A percentile compares a stretch with the other conserved stretches of the same genome.
phyloP scores from a whole-genome alignment of 2,329 filamentous ascomycete species.

The Madurella mycetomatis region DNA sequence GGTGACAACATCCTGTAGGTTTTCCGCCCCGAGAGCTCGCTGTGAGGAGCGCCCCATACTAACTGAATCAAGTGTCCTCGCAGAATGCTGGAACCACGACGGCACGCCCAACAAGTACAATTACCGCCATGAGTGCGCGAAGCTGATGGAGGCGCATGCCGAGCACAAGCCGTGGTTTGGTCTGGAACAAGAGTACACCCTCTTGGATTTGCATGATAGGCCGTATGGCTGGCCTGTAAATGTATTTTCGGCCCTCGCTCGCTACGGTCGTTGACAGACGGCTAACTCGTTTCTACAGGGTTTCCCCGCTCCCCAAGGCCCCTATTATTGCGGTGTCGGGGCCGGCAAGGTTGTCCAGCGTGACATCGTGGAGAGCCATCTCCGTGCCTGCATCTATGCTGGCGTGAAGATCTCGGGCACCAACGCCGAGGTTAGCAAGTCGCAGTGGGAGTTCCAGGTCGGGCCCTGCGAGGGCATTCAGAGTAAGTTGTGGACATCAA shows the following conservation, averaged over 20 bases:
- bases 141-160: slow-evolving; percentile 84
- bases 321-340: slow-evolving; percentile 98
- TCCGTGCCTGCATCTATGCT: slow-evolving; percentile 70
- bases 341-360: slow-evolving; percentile 96
- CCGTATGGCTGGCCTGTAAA: slow-evolving; percentile 88
- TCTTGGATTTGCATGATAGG: slow-evolving; percentile 78
- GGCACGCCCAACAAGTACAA: slow-evolving; percentile 96
- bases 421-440: slow-evolving; percentile 89
- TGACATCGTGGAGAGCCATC: slow-evolving; percentile 91
- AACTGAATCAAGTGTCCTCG: slow-evolving; percentile 61
- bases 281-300: slow-evolving; percentile 4
- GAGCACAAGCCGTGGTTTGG: slow-evolving; percentile 92
- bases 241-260: slow-evolving; percentile 8
- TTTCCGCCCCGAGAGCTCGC: not conserved
- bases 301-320: slow-evolving; percentile 76
- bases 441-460: slow-evolving; percentile 97
- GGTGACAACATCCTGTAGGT: slow-evolving; percentile 19
- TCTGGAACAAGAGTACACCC: slow-evolving; percentile 88
- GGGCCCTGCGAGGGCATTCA: slow-evolving; percentile 83
- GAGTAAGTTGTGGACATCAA: slow-evolving; percentile 49
- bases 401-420: slow-evolving; percentile 94
- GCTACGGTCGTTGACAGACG: not conserved
- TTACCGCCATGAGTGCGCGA: slow-evolving; percentile 85
- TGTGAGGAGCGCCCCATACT: not conserved
- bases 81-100: slow-evolving; percentile 74